A percentile compares a stretch with the other conserved stretches of the same genome.
phyloP scores from a whole-genome alignment of 1,284 basidiomycete genomes.

The Cerioporus squamosus region DNA sequence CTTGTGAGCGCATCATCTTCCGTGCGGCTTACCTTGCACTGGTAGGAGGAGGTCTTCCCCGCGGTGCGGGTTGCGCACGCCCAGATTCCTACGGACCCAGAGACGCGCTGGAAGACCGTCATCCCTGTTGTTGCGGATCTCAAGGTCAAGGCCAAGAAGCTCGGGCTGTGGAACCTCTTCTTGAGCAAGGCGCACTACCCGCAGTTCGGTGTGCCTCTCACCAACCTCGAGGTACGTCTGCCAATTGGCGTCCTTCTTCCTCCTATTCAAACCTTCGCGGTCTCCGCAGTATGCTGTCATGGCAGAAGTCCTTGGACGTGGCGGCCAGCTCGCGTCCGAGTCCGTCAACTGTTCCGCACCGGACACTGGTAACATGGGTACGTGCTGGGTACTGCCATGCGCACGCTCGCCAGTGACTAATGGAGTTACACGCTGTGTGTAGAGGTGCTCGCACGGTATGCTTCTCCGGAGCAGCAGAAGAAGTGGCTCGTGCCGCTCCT shows the following conservation, averaged over 20 bases:
- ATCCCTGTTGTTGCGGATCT: slow-evolving; percentile 85
- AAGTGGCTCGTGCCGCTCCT: slow-evolving; percentile 90
- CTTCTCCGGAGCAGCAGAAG: slow-evolving; percentile 86
- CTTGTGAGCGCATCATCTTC: too few relatives aligned
- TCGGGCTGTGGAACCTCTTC: slow-evolving; percentile 97
- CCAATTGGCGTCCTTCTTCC: background rate
- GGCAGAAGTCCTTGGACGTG: slow-evolving; percentile 92
- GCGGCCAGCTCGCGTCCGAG: slow-evolving; percentile 83
- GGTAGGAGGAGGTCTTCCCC: slow-evolving; percentile 86
- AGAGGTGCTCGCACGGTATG: slow-evolving; percentile 98
- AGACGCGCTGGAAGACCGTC: slow-evolving; percentile 83
- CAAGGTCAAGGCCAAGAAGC: slow-evolving; percentile 85
- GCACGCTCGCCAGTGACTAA: background rate
- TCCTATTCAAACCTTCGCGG: slow-evolving; percentile 1
- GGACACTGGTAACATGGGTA: slow-evolving; percentile 96
- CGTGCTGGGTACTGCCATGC: background rate
- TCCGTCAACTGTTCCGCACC: slow-evolving; percentile 92
- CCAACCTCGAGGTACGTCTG: slow-evolving; percentile 83
- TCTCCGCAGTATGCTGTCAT: slow-evolving; percentile 86
- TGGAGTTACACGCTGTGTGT: background rate
- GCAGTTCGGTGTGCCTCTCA: slow-evolving; percentile 84
- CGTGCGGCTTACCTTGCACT: too few relatives aligned
- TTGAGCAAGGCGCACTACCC: slow-evolving; percentile 94
- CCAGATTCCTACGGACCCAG: slow-evolving; percentile 82
- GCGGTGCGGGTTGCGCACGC: slow-evolving; percentile 79